Conservation (phyloP, 2,329 filamentous ascomycete species). For the Epichloe aotearoae region DNA sequence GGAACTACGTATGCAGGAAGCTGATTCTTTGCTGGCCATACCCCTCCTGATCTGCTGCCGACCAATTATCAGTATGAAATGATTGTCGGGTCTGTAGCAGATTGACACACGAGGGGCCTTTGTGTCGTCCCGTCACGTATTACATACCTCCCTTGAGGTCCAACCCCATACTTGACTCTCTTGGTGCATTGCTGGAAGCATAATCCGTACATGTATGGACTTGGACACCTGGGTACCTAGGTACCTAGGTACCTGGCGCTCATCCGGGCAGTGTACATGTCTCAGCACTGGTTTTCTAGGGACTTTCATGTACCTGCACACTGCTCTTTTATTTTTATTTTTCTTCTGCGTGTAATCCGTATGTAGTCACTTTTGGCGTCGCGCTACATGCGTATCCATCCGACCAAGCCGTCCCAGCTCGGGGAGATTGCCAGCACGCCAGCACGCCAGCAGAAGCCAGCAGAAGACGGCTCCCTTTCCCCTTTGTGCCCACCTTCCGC, state of each 20-base stretch:
- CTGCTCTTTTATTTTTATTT: no score
- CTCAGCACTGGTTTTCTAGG: no score
- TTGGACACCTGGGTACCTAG: no score
- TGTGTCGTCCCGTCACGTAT: neutral
- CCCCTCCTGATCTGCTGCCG: neutral
- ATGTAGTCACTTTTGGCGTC: neutral
- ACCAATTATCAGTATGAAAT: neutral
- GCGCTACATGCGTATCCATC: neutral
- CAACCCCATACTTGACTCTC: no score
- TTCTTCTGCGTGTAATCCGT: neutral
- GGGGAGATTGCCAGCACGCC: slow-evolving; percentile 2
- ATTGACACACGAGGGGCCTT: neutral
- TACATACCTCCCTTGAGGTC: no score
- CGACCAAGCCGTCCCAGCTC: neutral
- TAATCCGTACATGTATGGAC: no score
- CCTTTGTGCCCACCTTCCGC: neutral
- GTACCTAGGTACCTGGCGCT: no score
- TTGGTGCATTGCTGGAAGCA: no score
- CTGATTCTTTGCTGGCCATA: neutral
- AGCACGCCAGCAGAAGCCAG: neutral
- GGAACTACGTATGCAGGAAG: neutral
- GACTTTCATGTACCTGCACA: no score
- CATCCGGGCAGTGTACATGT: no score
- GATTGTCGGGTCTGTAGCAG: neutral
- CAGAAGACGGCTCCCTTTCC: neutral